A percentile compares a stretch with the other conserved stretches of the same genome.
Conservation (phyloP, 805 yeast genomes). For the Clavispora carvajalis region DNA sequence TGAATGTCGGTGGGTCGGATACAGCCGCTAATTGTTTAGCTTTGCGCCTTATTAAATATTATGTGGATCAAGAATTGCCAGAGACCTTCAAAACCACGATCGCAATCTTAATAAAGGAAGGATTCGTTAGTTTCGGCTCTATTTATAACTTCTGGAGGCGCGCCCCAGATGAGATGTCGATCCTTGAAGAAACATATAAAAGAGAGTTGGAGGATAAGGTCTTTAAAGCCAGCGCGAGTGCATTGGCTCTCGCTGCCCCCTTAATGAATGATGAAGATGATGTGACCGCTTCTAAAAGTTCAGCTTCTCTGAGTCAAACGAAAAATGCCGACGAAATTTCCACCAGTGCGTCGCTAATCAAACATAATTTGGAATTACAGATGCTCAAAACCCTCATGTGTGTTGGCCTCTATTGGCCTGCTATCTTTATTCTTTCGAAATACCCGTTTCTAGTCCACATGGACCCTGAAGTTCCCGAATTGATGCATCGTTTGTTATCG, state of each 20-base stretch:
- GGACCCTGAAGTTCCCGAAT: slow-evolving; percentile 43
- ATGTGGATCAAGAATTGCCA: slow-evolving; percentile 30
- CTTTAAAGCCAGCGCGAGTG: slow-evolving; percentile 61
- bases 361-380: slow-evolving; percentile 23
- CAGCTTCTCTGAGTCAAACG: slow-evolving; percentile 16
- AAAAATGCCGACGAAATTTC: slow-evolving; percentile 2
- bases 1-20: slow-evolving; percentile 50
- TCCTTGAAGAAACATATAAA: slow-evolving; percentile 41
- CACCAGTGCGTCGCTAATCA: slow-evolving; percentile 15
- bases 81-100: slow-evolving; percentile 42
- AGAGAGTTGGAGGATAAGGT: slow-evolving; percentile 50
- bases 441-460: slow-evolving; percentile 58
- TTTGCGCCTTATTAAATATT: slow-evolving; percentile 31
- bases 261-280: slow-evolving; percentile 62
- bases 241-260: slow-evolving; percentile 86
- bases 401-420: slow-evolving; percentile 59
- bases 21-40: slow-evolving; percentile 53
- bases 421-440: slow-evolving; percentile 51
- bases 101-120: slow-evolving; percentile 59
- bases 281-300: not conserved
- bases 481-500: slow-evolving; percentile 47
- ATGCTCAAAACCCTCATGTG: slow-evolving; percentile 50
- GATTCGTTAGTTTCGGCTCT: slow-evolving; percentile 58
- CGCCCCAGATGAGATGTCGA: slow-evolving; percentile 39
- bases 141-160: slow-evolving; percentile 57